Evolutionary conservation across 108 stramenopile species (phyloP).

Genomic region (Nannochloropsis oceanica): DNA sequence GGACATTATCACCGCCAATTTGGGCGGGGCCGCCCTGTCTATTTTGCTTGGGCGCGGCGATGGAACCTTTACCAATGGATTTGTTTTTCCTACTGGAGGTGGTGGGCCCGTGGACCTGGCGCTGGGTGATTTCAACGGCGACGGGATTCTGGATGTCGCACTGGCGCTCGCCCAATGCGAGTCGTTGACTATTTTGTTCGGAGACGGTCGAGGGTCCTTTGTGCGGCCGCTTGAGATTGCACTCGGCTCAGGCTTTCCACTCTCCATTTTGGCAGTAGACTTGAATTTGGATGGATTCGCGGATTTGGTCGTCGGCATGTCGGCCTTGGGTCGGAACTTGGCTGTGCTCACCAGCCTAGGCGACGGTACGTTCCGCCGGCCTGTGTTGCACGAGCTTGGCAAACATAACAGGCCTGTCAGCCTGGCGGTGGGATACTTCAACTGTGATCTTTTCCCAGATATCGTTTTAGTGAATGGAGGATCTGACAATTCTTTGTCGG

Average conservation of each 20-base stretch:
- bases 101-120: neutral
- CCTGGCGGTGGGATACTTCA: neutral
- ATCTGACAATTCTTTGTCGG: neutral
- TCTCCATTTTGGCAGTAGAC: neutral
- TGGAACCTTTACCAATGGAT: neutral
- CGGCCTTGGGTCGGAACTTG: neutral
- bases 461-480: neutral
- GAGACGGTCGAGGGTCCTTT: neutral
- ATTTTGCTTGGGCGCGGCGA: neutral
- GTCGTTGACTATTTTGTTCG: neutral
- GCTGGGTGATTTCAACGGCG: neutral
- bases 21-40: neutral
- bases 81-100: neutral
- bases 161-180: neutral
- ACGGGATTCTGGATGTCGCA: neutral
- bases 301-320: neutral
- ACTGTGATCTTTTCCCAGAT: neutral
- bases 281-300: neutral
- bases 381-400: neutral
- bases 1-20: neutral
- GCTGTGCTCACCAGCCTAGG: neutral
- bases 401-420: neutral
- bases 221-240: neutral
- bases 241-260: neutral
- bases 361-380: neutral